Evolutionary conservation across 805 yeast species (phyloP).

Genomic region (Metschnikowia bowlesiae): DNA sequence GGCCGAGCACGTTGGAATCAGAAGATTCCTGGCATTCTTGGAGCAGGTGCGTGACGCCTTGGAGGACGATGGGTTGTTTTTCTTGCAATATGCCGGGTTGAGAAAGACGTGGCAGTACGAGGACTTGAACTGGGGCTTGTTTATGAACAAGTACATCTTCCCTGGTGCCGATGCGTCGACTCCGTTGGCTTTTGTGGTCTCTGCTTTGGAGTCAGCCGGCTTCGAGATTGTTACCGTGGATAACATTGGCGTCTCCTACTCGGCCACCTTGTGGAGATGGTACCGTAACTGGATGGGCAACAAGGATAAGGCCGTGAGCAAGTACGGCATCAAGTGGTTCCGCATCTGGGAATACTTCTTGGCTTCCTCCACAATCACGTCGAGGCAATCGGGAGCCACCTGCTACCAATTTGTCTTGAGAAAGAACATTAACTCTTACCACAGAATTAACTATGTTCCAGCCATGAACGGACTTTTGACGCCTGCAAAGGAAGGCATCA

Average conservation of each 20-base stretch:
- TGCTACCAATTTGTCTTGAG: constrained; percentile 88
- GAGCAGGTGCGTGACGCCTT: constrained; percentile 79
- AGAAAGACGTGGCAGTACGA: constrained; percentile 94
- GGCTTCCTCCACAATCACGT: constrained; percentile 73
- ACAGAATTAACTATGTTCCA: constrained; percentile 78
- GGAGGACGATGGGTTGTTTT: constrained; percentile 88
- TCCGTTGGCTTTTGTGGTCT: constrained; percentile 78
- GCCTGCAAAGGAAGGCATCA: constrained; percentile 50
- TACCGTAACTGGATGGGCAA: constrained; percentile 90
- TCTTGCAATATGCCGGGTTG: constrained; percentile 83
- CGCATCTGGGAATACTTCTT: constrained; percentile 92
- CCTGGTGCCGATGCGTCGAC: constrained; percentile 98
- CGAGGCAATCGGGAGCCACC: constrained; percentile 92
- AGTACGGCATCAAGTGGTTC: constrained; percentile 86
- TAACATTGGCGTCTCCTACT: constrained; percentile 89
- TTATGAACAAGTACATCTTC: constrained; percentile 94
- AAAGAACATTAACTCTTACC: constrained; percentile 81
- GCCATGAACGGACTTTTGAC: constrained; percentile 67
- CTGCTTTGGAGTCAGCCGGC: constrained; percentile 75
- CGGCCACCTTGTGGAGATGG: constrained; percentile 91
- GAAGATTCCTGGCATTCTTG: constrained; percentile 72
- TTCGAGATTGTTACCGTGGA: constrained; percentile 81
- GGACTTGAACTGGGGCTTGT: constrained; percentile 89
- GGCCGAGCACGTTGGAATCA: constrained; percentile 95
- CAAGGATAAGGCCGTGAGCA: constrained; percentile 67